phyloP scores from a whole-genome alignment of 2,329 filamentous ascomycete genomes.

The Spiromastix sp. region DNA sequence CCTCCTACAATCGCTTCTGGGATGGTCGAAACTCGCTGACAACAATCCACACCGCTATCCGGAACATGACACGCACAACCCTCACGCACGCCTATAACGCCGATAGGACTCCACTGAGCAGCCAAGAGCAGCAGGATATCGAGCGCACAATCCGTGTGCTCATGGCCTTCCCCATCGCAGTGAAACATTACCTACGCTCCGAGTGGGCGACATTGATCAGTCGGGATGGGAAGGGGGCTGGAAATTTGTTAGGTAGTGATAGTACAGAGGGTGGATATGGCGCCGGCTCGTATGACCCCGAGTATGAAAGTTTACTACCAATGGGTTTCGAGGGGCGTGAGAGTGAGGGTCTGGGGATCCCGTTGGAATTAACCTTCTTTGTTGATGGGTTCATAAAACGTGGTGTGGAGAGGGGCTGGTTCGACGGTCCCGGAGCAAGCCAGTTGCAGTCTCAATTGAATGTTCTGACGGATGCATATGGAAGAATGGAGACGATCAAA shows the following conservation, averaged over 20 bases:
- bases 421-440: constrained; percentile 48
- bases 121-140: constrained; percentile 44
- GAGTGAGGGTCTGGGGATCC: constrained; percentile 48
- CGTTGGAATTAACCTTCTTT: constrained; percentile 51
- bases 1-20: constrained; percentile 57
- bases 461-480: constrained; percentile 47
- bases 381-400: constrained; percentile 51
- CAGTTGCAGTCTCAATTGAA: constrained; percentile 51
- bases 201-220: constrained; percentile 42
- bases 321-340: constrained; percentile 43
- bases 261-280: constrained; percentile 1
- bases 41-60: constrained; percentile 46
- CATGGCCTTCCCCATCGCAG: constrained; percentile 51
- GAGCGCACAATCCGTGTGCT: constrained; percentile 49
- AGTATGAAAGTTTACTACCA: constrained; percentile 43
- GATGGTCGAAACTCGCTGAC: constrained; percentile 48
- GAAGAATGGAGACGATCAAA: constrained; percentile 55
- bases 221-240: constrained; percentile 1
- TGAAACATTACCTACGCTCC: constrained; percentile 54
- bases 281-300: constrained; percentile 27
- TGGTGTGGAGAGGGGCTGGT: constrained; percentile 46
- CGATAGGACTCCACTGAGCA: constrained; percentile 20
- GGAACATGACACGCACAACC: constrained; percentile 49
- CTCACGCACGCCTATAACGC: constrained; percentile 37
- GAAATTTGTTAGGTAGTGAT: background rate